phyloP scores from a whole-genome alignment of 768 basidiomycete species.

The Trametes cubensis region DNA sequence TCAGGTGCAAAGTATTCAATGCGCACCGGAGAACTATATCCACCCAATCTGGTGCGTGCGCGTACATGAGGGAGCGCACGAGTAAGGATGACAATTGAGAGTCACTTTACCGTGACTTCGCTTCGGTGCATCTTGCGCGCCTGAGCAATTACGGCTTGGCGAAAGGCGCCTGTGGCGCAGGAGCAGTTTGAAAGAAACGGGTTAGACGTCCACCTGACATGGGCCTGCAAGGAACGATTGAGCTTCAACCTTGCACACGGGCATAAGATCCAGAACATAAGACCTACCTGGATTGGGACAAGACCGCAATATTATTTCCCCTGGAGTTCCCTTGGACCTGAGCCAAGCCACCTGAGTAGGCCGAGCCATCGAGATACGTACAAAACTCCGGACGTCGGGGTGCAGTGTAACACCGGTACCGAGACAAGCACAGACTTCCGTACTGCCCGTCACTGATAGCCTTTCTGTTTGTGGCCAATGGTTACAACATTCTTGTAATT shows the following conservation, averaged over 20 bases:
- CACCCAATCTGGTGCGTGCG: not conserved
- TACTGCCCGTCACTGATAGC: too few relatives aligned
- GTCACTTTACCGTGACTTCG: not conserved
- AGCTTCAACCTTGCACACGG: not conserved
- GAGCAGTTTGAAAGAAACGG: not conserved
- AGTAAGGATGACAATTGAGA: not conserved
- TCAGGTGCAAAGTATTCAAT: not conserved
- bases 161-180: constrained; percentile 2
- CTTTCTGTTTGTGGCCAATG: too few relatives aligned
- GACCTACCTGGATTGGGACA: not conserved
- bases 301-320: too few relatives aligned
- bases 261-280: not conserved
- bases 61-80: not conserved
- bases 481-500: too few relatives aligned
- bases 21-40: not conserved
- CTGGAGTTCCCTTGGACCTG: too few relatives aligned
- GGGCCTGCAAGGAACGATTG: not conserved
- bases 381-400: too few relatives aligned
- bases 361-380: too few relatives aligned
- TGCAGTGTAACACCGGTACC: too few relatives aligned
- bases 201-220: not conserved
- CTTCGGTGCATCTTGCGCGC: not conserved
- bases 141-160: not conserved
- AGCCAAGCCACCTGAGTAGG: too few relatives aligned
- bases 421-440: too few relatives aligned